These are phyloP conservation scores for Xylaria curta DNA, from an alignment of 495 filamentous ascomycete genomes.

Conservation along the genomic window DNA sequence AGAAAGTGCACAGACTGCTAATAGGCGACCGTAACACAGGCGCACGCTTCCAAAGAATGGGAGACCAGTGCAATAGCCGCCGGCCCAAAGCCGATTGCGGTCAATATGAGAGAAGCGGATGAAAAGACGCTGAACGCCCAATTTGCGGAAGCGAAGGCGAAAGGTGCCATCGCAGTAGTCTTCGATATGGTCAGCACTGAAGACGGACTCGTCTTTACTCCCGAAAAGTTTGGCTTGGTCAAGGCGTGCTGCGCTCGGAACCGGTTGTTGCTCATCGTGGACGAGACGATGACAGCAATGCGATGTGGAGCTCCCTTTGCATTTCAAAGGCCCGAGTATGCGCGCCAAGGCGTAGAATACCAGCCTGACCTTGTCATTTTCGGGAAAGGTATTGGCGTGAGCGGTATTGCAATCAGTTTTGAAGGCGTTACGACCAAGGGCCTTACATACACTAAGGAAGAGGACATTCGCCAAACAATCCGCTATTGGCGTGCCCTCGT, in stretches of 20 bases:
- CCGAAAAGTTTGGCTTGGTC: conserved; percentile 21
- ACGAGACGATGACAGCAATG: conserved; percentile 37
- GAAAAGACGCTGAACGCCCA: conserved; percentile 18
- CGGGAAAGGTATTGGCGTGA: conserved; percentile 35
- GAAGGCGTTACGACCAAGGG: conserved; percentile 32
- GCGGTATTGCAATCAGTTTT: conserved; percentile 36
- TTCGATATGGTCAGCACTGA: conserved; percentile 40
- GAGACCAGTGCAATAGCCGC: conserved; percentile 18
- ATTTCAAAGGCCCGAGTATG: conserved; percentile 34
- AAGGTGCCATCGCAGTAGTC: conserved; percentile 44
- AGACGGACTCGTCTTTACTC: conserved; percentile 24
- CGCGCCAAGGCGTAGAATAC: conserved; percentile 23
- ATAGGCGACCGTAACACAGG: background rate
- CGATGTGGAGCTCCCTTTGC: conserved; percentile 37
- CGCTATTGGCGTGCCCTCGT: conserved; percentile 34
- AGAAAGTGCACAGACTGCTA: background rate
- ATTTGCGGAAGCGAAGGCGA: conserved; percentile 27
- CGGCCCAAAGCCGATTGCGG: conserved; percentile 18
- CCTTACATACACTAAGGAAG: conserved; percentile 20
- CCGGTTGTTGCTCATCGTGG: conserved; percentile 32
- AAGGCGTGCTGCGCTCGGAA: conserved; percentile 29
- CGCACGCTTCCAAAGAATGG: conserved; percentile 18
- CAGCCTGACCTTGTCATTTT: conserved; percentile 37
- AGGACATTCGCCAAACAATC: conserved; percentile 25
- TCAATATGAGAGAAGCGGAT: conserved; percentile 22